These are phyloP conservation scores for Hirsutella rhossiliensis DNA, from an alignment of 2,329 filamentous ascomycete species.

Conservation along the genomic window DNA sequence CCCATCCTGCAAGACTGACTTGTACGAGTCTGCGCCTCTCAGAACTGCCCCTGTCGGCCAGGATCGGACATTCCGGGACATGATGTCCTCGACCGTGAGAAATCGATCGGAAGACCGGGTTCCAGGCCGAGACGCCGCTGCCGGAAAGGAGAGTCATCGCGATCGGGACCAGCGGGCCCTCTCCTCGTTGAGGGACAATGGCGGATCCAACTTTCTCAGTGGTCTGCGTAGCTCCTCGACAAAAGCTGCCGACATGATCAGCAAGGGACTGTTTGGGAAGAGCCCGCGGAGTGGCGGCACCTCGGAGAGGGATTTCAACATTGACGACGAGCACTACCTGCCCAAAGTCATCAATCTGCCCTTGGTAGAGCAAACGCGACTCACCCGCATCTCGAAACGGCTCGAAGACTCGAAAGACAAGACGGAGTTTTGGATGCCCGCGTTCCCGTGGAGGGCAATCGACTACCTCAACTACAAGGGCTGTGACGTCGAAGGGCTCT, in stretches of 20 bases:
- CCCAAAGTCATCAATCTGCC: slow-evolving; percentile 78
- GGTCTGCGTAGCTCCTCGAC: slow-evolving; percentile 62
- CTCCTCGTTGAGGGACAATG: slow-evolving; percentile 47
- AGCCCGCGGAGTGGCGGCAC: slow-evolving; percentile 60
- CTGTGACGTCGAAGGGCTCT: slow-evolving; percentile 86
- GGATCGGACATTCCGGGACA: slow-evolving; percentile 56
- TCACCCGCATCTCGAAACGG: slow-evolving; percentile 81
- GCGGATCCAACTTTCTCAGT: slow-evolving; percentile 54
- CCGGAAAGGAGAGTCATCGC: slow-evolving; percentile 28
- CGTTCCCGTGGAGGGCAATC: slow-evolving; percentile 88
- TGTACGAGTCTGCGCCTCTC: slow-evolving; percentile 23
- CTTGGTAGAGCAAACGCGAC: slow-evolving; percentile 77
- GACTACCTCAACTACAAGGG: slow-evolving; percentile 94
- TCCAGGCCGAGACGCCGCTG: slow-evolving; percentile 28
- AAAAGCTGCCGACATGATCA: slow-evolving; percentile 68
- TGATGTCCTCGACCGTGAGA: slow-evolving; percentile 51
- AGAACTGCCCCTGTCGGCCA: slow-evolving; percentile 52
- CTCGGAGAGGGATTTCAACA: slow-evolving; percentile 47
- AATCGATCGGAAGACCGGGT: slow-evolving; percentile 64
- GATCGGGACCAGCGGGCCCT: slow-evolving; percentile 37
- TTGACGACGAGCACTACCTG: slow-evolving; percentile 75
- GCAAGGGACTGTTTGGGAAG: slow-evolving; percentile 76
- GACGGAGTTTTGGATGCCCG: slow-evolving; percentile 98
- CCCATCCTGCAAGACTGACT: slow-evolving; percentile 13
- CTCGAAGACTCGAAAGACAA: slow-evolving; percentile 84